Percentiles rank a stretch among this genome's conserved stretches.
phyloP scores from a whole-genome alignment of 176 grass and related monocot genomes.

The Poa annua region DNA sequence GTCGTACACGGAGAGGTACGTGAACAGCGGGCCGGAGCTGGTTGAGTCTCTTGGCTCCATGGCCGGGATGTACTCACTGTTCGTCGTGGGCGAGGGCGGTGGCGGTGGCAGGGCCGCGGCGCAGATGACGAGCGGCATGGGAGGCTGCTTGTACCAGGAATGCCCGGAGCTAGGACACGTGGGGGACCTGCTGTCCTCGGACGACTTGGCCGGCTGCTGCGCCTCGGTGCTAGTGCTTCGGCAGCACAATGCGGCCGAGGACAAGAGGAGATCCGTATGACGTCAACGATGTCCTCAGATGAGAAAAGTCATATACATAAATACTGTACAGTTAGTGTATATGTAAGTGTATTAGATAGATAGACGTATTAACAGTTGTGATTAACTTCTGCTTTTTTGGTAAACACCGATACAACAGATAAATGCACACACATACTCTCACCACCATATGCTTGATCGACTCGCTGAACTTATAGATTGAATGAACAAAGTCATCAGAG shows the following conservation, averaged over 20 bases:
- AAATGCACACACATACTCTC: too few relatives aligned
- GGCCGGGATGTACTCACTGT: conserved; percentile 63
- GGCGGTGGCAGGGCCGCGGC: not conserved
- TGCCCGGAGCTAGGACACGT: conserved; percentile 70
- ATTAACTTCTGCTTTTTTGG: not conserved
- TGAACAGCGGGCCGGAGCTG: conserved; percentile 61
- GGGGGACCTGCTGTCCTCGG: conserved; percentile 74
- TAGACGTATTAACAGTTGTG: not conserved
- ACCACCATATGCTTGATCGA: too few relatives aligned
- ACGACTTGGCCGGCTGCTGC: conserved; percentile 50
- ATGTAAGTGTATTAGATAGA: not conserved
- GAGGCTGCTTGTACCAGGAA: conserved; percentile 58
- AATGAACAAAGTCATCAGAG: too few relatives aligned
- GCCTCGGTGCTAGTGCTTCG: conserved; percentile 68
- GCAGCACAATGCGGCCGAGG: conserved; percentile 37
- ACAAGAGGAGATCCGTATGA: conserved; percentile 10
- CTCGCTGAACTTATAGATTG: too few relatives aligned
- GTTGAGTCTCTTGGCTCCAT: conserved; percentile 51
- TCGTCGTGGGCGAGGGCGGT: conserved; percentile 53
- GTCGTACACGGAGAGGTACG: conserved; percentile 51
- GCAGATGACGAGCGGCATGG: conserved; percentile 53
- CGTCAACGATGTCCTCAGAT: not conserved
- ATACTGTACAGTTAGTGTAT: not conserved
- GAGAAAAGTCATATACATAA: not conserved
- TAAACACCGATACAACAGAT: too few relatives aligned